Percentiles rank a stretch among this genome's conserved stretches.
Conservation (phyloP, 129 eudicot genomes). For the Glebionis coronaria region DNA sequence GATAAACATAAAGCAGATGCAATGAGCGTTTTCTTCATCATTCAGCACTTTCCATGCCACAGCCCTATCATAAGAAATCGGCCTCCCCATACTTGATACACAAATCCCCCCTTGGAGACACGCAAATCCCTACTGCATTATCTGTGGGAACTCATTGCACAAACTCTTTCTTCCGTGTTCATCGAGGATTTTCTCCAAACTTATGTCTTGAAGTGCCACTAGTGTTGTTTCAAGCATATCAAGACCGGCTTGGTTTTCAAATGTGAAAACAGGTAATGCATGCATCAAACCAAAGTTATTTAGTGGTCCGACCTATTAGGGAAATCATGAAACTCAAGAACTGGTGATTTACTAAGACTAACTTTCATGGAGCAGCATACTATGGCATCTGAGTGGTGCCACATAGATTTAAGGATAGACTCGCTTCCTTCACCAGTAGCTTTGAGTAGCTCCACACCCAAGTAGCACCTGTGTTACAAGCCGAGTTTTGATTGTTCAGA, state of each 20-base stretch:
- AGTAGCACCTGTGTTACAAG: conserved; percentile 47
- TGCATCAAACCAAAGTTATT: conserved; percentile 15
- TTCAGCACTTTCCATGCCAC: conserved; percentile 90
- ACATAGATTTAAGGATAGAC: conserved; percentile 59
- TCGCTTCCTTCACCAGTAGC: conserved; percentile 56
- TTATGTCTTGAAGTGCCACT: conserved; percentile 72
- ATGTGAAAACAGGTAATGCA: conserved; percentile 39
- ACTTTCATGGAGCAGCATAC: conserved; percentile 92
- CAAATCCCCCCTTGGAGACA: too few species aligned
- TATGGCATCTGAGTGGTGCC: conserved; percentile 90
- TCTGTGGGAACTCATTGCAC: too few species aligned
- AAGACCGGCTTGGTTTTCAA: conserved; percentile 52
- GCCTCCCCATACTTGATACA: conserved; percentile 97
- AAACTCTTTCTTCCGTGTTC: conserved; percentile 34
- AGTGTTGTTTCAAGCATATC: conserved; percentile 53
- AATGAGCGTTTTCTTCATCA: conserved; percentile 73
- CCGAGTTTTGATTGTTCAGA: background rate
- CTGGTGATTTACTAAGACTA: background rate
- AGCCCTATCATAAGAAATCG: conserved; percentile 76
- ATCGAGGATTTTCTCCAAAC: conserved; percentile 63
- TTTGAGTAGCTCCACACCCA: conserved; percentile 77
- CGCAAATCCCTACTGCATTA: too few species aligned
- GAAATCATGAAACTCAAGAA: background rate
- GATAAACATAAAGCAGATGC: conserved; percentile 84
- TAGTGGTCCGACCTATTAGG: background rate